These are phyloP conservation scores for Skeletonema marinoi DNA, from an alignment of 108 stramenopile genomes.

Conservation along the genomic window DNA sequence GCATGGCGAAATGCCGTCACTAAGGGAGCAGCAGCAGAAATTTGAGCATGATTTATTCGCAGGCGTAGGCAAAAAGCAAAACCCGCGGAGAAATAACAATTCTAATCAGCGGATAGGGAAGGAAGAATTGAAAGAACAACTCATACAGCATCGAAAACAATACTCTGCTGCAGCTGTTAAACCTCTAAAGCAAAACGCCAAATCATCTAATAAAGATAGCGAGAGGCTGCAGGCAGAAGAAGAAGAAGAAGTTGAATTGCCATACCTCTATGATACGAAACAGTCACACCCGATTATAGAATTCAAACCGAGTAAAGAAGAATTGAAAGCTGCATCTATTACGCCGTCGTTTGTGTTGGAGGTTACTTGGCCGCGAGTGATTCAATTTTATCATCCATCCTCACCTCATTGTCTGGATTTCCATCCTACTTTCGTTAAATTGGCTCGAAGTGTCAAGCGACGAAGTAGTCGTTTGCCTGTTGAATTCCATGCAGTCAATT, in stretches of 20 bases:
- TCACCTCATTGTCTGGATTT: slow-evolving; percentile 33
- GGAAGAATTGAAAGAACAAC: not conserved
- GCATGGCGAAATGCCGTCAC: not conserved
- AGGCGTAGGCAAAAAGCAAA: not conserved
- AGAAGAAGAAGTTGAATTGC: not conserved
- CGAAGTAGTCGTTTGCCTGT: slow-evolving; percentile 44
- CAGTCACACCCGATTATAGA: slow-evolving; percentile 38
- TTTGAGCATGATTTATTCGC: slow-evolving; percentile 31
- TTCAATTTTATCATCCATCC: slow-evolving; percentile 50
- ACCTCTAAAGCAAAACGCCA: not conserved
- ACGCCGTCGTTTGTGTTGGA: slow-evolving; percentile 54
- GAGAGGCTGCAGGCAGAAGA: not conserved
- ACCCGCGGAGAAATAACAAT: not conserved
- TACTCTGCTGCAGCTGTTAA: not conserved
- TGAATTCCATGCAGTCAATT: slow-evolving; percentile 51
- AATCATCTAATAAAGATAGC: not conserved
- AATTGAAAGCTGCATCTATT: slow-evolving; percentile 22
- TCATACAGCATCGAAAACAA: not conserved
- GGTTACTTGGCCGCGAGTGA: slow-evolving; percentile 55
- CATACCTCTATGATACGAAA: slow-evolving; percentile 32
- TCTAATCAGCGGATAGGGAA: not conserved
- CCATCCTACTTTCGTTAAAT: slow-evolving; percentile 25
- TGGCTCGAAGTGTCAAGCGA: slow-evolving; percentile 38
- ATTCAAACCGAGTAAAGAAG: slow-evolving; percentile 36
- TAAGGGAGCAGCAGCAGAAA: slow-evolving; percentile 18